phyloP scores from a whole-genome alignment of 257 asterid genomes.

The Plantago elongata region DNA sequence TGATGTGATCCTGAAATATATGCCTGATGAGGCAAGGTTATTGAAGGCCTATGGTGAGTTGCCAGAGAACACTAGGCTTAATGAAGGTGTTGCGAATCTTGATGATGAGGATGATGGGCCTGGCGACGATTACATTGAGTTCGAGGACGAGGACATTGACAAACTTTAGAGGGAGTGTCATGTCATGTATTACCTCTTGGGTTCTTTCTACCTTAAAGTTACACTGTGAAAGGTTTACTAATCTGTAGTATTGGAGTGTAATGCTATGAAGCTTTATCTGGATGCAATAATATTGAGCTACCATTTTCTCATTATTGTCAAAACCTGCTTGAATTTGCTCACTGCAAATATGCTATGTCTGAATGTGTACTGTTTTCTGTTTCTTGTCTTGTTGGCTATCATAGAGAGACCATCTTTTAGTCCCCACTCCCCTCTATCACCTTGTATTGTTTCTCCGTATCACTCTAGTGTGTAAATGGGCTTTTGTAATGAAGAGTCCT shows the following conservation, averaged over 20 bases:
- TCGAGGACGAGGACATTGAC: conserved; percentile 88
- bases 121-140: conserved; percentile 63
- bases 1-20: conserved; percentile 86
- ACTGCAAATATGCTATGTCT: neutral
- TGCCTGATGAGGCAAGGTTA: conserved; percentile 91
- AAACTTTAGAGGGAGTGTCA: conserved; percentile 43
- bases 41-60: conserved; percentile 90
- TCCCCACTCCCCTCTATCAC: neutral
- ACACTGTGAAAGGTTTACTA: neutral
- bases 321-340: neutral
- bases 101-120: conserved; percentile 70
- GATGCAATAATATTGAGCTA: conserved; percentile 4
- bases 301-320: neutral
- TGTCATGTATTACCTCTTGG: neutral
- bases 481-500: too few relatives aligned
- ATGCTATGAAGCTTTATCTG: neutral
- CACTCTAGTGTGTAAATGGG: too few relatives aligned
- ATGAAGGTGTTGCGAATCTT: conserved; percentile 52
- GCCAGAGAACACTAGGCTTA: conserved; percentile 81
- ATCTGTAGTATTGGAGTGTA: neutral
- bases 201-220: neutral
- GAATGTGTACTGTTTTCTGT: neutral
- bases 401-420: neutral
- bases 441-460: too few relatives aligned
- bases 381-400: neutral